phyloP scores from a whole-genome alignment of 1,139 yeast genomes.

The Debaryomyces subglobosus region DNA sequence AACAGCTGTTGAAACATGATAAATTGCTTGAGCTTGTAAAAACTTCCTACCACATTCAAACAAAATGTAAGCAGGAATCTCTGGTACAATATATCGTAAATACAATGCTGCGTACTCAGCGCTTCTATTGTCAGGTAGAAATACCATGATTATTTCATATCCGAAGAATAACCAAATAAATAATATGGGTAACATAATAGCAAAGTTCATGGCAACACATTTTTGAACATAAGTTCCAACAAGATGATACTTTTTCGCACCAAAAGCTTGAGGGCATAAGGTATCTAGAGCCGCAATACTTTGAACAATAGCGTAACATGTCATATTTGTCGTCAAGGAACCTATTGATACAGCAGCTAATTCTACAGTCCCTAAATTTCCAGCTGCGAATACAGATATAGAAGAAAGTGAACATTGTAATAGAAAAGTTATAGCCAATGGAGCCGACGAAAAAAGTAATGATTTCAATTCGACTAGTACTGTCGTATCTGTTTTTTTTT shows the following conservation, averaged over 20 bases:
- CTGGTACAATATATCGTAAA: slow-evolving; percentile 51
- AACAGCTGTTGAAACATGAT: slow-evolving; percentile 54
- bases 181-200: slow-evolving; percentile 52
- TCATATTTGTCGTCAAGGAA: slow-evolving; percentile 63
- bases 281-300: slow-evolving; percentile 63
- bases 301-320: slow-evolving; percentile 60
- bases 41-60: slow-evolving; percentile 59
- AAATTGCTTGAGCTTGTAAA: slow-evolving; percentile 57
- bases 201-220: slow-evolving; percentile 53
- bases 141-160: slow-evolving; percentile 34
- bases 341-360: slow-evolving; percentile 65
- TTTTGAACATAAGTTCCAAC: slow-evolving; percentile 59
- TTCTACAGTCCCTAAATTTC: slow-evolving; percentile 60
- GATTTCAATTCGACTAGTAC: slow-evolving; percentile 40
- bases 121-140: slow-evolving; percentile 51
- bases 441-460: slow-evolving; percentile 48
- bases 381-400: slow-evolving; percentile 60
- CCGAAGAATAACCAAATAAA: slow-evolving; percentile 55
- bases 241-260: slow-evolving; percentile 53
- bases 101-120: slow-evolving; percentile 56
- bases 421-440: slow-evolving; percentile 55
- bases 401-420: slow-evolving; percentile 59
- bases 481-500: slow-evolving; percentile 29
- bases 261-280: slow-evolving; percentile 62
- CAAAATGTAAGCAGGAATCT: slow-evolving; percentile 59